A percentile compares a stretch with the other conserved stretches of the same genome.
These are phyloP conservation scores for Sclerotinia nivalis DNA, from an alignment of 2,329 filamentous ascomycete genomes.

Conservation along the genomic window DNA sequence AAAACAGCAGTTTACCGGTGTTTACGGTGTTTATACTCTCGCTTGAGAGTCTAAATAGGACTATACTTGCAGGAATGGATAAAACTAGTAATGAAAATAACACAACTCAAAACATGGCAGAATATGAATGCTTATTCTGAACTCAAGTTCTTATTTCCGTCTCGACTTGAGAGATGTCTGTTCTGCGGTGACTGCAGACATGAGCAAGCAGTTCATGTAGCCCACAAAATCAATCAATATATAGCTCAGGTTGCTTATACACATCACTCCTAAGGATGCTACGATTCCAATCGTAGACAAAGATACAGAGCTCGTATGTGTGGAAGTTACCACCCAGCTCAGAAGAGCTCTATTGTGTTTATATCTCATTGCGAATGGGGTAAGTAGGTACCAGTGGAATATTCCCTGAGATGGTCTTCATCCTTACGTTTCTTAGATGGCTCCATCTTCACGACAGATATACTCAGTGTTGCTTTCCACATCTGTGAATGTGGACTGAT, in stretches of 20 bases:
- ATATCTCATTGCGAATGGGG: background rate
- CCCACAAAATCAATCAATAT: background rate
- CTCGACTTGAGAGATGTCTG: background rate
- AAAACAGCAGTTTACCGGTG: background rate
- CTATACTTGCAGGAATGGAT: background rate
- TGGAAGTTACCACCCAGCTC: background rate
- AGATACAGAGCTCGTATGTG: background rate
- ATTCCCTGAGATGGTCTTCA: background rate
- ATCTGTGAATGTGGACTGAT: too few relatives aligned
- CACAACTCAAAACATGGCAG: background rate
- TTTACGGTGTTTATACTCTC: background rate
- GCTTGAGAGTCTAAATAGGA: background rate
- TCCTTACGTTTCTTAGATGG: background rate
- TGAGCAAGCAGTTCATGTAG: background rate
- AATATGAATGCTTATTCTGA: background rate
- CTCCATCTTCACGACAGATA: background rate
- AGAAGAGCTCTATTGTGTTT: background rate
- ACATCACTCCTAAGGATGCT: background rate
- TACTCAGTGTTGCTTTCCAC: background rate
- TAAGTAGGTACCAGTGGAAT: background rate
- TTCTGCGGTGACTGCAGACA: background rate
- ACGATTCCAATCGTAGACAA: background rate
- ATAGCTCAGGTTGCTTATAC: background rate
- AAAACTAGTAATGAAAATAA: background rate
- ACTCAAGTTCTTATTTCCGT: background rate